A percentile compares a stretch with the other conserved stretches of the same genome.
phyloP scores from a whole-genome alignment of 202 grass and related monocot genomes.

The Digitaria exilis region DNA sequence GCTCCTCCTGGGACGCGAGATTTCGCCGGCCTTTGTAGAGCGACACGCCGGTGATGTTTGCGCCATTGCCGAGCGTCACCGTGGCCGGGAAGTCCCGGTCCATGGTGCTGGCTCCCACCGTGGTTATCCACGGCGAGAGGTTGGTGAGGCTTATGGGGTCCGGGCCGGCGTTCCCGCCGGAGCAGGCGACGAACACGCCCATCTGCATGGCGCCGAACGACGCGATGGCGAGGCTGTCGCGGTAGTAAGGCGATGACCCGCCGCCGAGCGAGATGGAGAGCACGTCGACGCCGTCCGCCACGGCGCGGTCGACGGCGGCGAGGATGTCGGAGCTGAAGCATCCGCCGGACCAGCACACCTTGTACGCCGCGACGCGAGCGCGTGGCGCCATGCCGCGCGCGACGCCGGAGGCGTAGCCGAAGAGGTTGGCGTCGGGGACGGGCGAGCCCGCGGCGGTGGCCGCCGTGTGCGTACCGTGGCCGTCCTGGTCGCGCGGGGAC shows the following conservation, averaged over 20 bases:
- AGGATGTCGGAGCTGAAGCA: too few relatives aligned
- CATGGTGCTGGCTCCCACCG: constrained; percentile 93
- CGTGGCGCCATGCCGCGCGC: constrained; percentile 50
- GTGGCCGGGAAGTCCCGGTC: constrained; percentile 86
- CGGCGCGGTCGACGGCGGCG: too few relatives aligned
- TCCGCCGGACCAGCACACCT: too few relatives aligned
- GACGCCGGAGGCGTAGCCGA: constrained; percentile 78
- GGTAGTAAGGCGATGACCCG: too few relatives aligned
- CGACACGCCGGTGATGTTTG: constrained; percentile 73
- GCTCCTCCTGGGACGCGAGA: constrained; percentile 42
- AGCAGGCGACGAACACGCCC: constrained; percentile 94
- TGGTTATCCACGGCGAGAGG: constrained; percentile 91
- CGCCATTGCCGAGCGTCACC: constrained; percentile 76
- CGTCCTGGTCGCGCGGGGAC: constrained; percentile 95
- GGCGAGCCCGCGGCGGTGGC: constrained; percentile 79
- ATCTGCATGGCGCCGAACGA: constrained; percentile 7
- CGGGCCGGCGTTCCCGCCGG: constrained; percentile 90
- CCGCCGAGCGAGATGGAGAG: too few relatives aligned
- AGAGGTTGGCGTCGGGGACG: constrained; percentile 69
- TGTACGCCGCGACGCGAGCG: too few relatives aligned
- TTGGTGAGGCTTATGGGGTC: constrained; percentile 90
- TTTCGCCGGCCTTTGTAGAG: constrained; percentile 68
- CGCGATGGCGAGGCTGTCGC: too few relatives aligned
- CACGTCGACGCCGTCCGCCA: too few relatives aligned
- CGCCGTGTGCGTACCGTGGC: constrained; percentile 95